Conservation (phyloP, 768 basidiomycete genomes). For the Rhizopogon vinicolor region DNA sequence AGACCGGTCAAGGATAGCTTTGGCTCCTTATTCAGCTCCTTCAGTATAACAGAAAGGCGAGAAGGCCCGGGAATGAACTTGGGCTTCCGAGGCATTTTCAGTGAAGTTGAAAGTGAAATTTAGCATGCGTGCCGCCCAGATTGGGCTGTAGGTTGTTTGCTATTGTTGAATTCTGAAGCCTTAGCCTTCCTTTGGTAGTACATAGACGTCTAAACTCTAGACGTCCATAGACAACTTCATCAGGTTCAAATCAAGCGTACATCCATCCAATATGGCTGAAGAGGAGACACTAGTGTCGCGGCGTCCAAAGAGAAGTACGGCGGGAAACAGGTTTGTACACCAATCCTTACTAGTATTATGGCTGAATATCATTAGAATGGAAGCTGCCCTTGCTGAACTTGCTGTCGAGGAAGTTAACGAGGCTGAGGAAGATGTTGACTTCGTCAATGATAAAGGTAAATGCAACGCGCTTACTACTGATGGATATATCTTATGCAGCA, state of each 20-base stretch:
- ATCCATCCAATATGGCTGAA: not conserved
- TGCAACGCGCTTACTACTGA: not conserved
- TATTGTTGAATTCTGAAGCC: conserved; percentile 17
- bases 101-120: not conserved
- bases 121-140: not conserved
- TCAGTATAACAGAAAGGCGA: conserved; percentile 49
- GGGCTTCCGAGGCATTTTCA: conserved; percentile 8
- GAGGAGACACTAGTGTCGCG: conserved; percentile 27
- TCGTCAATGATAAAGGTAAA: conserved; percentile 58
- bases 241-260: not conserved
- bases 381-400: conserved; percentile 62
- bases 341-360: not conserved
- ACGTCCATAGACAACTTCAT: too few relatives aligned
- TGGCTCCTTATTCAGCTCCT: conserved; percentile 46
- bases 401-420: conserved; percentile 48
- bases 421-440: conserved; percentile 71
- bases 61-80: conserved; percentile 43
- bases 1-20: conserved; percentile 45
- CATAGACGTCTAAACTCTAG: too few relatives aligned
- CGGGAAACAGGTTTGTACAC: conserved; percentile 62
- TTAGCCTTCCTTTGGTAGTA: not conserved
- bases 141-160: conserved; percentile 11
- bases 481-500: not conserved
- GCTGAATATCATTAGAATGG: conserved; percentile 49
- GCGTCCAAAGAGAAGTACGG: conserved; percentile 66